Conservation (phyloP, 2,329 filamentous ascomycete genomes). For the Grosmannia penicillata region DNA sequence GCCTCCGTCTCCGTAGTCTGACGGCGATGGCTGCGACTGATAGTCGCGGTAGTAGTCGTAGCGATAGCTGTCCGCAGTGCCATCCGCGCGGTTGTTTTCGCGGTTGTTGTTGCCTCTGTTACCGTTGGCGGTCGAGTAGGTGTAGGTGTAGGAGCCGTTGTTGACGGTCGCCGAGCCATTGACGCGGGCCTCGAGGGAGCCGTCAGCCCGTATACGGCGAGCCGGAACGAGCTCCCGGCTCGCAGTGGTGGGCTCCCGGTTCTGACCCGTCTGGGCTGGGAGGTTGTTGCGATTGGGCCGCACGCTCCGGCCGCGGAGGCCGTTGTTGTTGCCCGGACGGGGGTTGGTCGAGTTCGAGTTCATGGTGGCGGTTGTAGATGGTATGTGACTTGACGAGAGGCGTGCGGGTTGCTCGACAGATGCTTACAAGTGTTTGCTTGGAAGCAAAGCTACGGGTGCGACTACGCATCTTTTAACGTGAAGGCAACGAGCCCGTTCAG, state of each 20-base stretch:
- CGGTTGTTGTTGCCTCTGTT: not conserved
- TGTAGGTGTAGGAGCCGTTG: slow-evolving; percentile 5
- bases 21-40: slow-evolving; percentile 4
- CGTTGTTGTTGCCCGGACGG: slow-evolving; percentile 4
- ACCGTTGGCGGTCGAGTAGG: not conserved
- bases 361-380: not conserved
- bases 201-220: not conserved
- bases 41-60: slow-evolving; percentile 7
- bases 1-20: slow-evolving; percentile 1
- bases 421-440: too few species aligned
- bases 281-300: not conserved
- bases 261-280: too few species aligned
- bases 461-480: too few species aligned
- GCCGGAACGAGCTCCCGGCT: not conserved
- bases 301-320: not conserved
- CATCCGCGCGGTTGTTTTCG: not conserved
- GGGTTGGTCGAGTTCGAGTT: slow-evolving; percentile 9
- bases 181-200: slow-evolving; percentile 2
- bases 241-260: too few species aligned
- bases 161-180: slow-evolving; percentile 1
- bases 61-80: slow-evolving; percentile 4
- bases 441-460: too few species aligned
- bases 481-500: not conserved
- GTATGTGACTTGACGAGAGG: too few species aligned
- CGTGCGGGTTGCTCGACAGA: too few species aligned